phyloP scores from a whole-genome alignment of 257 asterid genomes.

The Capsicum baccatum region DNA sequence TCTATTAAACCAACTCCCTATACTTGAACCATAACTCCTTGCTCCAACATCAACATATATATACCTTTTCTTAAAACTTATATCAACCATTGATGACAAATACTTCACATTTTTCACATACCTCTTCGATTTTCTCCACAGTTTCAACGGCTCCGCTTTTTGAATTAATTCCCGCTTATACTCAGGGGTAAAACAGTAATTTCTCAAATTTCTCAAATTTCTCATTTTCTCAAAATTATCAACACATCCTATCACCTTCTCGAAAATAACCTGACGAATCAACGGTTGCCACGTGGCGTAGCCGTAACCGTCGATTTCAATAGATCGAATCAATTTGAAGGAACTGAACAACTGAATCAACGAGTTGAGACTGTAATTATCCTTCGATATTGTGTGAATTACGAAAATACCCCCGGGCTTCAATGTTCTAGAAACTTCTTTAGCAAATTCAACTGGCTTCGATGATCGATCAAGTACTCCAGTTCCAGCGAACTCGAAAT shows the following conservation, averaged over 20 bases:
- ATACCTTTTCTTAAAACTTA: constrained; percentile 60
- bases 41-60: constrained; percentile 67
- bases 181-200: constrained; percentile 38
- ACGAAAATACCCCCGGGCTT: constrained; percentile 62
- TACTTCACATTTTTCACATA: constrained; percentile 54
- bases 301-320: constrained; percentile 47
- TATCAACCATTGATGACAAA: constrained; percentile 58
- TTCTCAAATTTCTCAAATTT: neutral
- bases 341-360: constrained; percentile 47
- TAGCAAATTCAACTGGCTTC: constrained; percentile 49
- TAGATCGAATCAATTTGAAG: constrained; percentile 45
- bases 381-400: constrained; percentile 50
- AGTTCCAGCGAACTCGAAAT: constrained; percentile 53
- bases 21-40: constrained; percentile 61
- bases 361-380: constrained; percentile 59
- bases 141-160: constrained; percentile 53
- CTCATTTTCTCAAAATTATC: neutral
- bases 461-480: constrained; percentile 45
- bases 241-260: constrained; percentile 23
- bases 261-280: constrained; percentile 50
- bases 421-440: constrained; percentile 56
- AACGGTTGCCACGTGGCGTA: constrained; percentile 35
- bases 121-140: constrained; percentile 53
- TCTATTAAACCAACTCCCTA: constrained; percentile 68
- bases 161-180: constrained; percentile 43